Base-by-base conservation (phyloP, 352 stramenopile genomes). In the Pythium chondricola region DNA sequence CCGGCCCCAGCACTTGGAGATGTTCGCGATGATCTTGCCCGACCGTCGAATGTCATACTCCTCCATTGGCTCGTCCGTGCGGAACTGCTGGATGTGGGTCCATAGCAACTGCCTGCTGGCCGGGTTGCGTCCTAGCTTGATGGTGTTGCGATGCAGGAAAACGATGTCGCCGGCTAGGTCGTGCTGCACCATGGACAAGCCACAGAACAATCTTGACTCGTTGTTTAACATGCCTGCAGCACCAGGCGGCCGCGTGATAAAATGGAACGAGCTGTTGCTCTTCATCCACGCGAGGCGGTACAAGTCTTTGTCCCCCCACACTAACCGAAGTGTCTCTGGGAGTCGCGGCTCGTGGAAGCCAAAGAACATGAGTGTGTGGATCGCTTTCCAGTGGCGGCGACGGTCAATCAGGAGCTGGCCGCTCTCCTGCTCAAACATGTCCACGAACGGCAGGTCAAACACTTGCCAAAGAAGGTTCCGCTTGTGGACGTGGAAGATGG, bases 251-350 rank as follows among this genome's bases (percentile, higher is more conserved):
- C 43, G 35, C 26, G 36, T 13, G 46, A 59, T 62, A 24, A 62
- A 48, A 39, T 58, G 18, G 39, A 62, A 62, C 30, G 46, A 43
- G n/a, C 42, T 57, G 30, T 53, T 32, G 29, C 22, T 45, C 31
- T 52, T 52, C 35, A 58, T 52, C 54, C 54, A 62, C 10, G 38
- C 50, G 36, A 61, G 25, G 8, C 80, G 74, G 48, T 88, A 91
- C 0, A 90, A 52, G 43, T 90, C 79, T 42, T 91, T 91, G 56
- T 91, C 80, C 7, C 80, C 80, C 76, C 76, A 91, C 6, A 77
- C 65, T 1, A 91, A 63, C 3, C 61, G 54, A n/a, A 87, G 32
- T 2, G 56, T 46, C 42, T 87, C 72, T 14, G 76, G 60, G 5
- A 83, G 44, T 9, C 42, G 38, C 0, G 69, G 65, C 18, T 77